These are phyloP conservation scores for Hyphopichia pseudoburtonii DNA, from an alignment of 1,139 yeast genomes.

Conservation along the genomic window DNA sequence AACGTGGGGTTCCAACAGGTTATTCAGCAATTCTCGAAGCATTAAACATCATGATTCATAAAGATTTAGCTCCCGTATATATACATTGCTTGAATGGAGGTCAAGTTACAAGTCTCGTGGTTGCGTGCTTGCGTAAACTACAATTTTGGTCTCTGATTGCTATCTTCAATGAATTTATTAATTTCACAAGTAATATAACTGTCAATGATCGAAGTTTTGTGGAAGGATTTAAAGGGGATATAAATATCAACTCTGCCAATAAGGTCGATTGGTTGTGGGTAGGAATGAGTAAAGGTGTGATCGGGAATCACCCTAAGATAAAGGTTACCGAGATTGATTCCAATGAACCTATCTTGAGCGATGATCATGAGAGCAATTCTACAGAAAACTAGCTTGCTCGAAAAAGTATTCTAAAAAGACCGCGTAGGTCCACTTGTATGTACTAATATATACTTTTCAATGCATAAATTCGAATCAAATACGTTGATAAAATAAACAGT, in stretches of 20 bases:
- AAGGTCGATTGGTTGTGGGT: conserved; percentile 76
- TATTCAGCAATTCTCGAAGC: conserved; percentile 60
- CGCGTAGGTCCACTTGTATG: no score
- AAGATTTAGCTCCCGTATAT: conserved; percentile 66
- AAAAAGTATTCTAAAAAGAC: no score
- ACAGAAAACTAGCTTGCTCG: no score
- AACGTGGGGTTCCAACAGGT: conserved; percentile 76
- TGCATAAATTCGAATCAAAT: no score
- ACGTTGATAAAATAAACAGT: conserved; percentile 67
- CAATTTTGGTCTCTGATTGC: conserved; percentile 91
- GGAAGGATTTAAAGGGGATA: conserved; percentile 71
- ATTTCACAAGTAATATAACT: conserved; percentile 76
- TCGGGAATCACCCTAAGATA: conserved; percentile 44
- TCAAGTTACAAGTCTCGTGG: conserved; percentile 76
- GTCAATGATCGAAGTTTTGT: conserved; percentile 82
- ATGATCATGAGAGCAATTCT: no score
- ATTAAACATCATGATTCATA: conserved; percentile 59
- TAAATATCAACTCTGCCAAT: conserved; percentile 48
- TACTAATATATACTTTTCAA: conserved; percentile 11
- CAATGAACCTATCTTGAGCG: not conserved
- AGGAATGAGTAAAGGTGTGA: conserved; percentile 62
- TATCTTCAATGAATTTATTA: conserved; percentile 80
- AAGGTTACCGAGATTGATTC: conserved; percentile 26
- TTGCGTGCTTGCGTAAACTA: conserved; percentile 82
- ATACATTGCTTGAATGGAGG: conserved; percentile 90